These are phyloP conservation scores for Solanum chmielewskii DNA, from an alignment of 257 asterid species.

Conservation along the genomic window DNA sequence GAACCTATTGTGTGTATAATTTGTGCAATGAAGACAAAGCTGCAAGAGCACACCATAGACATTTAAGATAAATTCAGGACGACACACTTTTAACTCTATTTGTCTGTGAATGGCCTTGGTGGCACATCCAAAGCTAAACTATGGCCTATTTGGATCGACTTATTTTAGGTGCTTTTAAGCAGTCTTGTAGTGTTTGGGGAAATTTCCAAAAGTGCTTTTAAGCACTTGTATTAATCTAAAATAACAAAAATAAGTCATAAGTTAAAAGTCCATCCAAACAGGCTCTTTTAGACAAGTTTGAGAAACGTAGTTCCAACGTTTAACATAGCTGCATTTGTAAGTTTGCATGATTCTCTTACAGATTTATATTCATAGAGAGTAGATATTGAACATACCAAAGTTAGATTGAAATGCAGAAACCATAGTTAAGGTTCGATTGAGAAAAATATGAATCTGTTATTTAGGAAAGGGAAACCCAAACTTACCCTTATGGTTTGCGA, in stretches of 20 bases:
- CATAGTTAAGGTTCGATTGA: too few relatives aligned
- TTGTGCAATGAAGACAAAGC: not conserved
- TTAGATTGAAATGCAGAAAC: too few relatives aligned
- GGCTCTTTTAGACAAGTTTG: not conserved
- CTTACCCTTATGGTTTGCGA: not conserved
- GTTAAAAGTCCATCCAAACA: too few relatives aligned
- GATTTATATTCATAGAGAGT: not conserved
- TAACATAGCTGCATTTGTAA: not conserved
- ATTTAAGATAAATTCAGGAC: not conserved
- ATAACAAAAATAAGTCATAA: not conserved
- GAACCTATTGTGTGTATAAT: not conserved
- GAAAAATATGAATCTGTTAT: not conserved
- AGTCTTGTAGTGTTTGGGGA: not conserved
- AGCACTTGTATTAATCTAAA: not conserved
- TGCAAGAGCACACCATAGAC: not conserved
- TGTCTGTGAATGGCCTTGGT: not conserved
- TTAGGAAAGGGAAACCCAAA: not conserved
- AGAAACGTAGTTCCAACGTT: not conserved
- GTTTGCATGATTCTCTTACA: not conserved
- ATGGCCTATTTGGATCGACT: not conserved
- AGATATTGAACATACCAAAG: too few relatives aligned
- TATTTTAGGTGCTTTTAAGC: not conserved
- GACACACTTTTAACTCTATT: not conserved
- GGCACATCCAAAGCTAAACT: not conserved
- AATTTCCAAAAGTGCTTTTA: not conserved